Evolutionary conservation across 352 stramenopile genomes (phyloP).

Genomic region (Pythium chondricola): DNA sequence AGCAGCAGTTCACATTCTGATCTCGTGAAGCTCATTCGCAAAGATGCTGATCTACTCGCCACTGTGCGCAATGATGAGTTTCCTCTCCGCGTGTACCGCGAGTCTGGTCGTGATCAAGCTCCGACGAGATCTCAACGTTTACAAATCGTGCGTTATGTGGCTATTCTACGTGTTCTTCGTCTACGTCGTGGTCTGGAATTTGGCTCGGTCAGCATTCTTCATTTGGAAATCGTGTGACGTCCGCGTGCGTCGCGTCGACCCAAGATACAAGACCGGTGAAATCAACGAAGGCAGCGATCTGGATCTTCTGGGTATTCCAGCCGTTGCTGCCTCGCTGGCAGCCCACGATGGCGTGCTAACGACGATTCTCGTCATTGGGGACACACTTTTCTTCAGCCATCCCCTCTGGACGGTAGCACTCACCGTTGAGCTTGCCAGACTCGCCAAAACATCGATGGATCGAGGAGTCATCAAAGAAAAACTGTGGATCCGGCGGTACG

Average conservation of each 20-base stretch:
- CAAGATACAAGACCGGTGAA: too few relatives aligned
- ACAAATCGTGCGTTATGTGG: constrained; percentile 14
- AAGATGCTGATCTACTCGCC: constrained; percentile 7
- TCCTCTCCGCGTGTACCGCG: constrained; percentile 21
- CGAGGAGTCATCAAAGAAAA: constrained; percentile 1
- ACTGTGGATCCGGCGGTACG: constrained; percentile 5
- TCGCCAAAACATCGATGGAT: constrained; percentile 14
- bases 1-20: too few relatives aligned
- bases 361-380: background rate
- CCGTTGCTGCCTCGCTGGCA: too few relatives aligned
- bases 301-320: too few relatives aligned
- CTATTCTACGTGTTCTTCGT: constrained; percentile 16
- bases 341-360: too few relatives aligned
- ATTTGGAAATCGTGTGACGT: constrained; percentile 1
- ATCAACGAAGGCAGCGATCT: too few relatives aligned
- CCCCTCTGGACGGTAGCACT: constrained; percentile 10
- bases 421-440: constrained; percentile 9
- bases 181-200: constrained; percentile 3
- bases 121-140: constrained; percentile 35
- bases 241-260: background rate
- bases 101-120: constrained; percentile 29
- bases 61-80: background rate
- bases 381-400: constrained; percentile 1
- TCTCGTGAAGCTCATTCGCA: too few relatives aligned
- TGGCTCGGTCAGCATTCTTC: constrained; percentile 6